Conservation (phyloP, 139 green algal genomes). For the Chlamydomonas incerta region DNA sequence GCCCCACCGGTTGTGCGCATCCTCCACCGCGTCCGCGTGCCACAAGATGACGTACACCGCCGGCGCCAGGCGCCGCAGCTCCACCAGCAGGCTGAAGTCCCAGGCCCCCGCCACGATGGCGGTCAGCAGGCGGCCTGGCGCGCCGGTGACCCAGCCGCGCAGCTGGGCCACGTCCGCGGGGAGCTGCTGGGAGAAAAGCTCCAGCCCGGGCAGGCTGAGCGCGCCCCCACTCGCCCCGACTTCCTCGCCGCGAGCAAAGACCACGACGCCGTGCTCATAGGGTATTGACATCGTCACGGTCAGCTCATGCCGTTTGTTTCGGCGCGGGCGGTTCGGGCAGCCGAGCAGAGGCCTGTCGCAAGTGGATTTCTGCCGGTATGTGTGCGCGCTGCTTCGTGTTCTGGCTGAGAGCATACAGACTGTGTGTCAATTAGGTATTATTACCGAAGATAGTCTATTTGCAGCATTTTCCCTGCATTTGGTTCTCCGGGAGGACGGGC, state of each 20-base stretch:
- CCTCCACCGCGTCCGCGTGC: constrained; percentile 37
- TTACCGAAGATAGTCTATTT: too few species aligned
- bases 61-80: neutral
- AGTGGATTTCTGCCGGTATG: neutral
- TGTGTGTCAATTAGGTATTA: too few species aligned
- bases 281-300: too few species aligned
- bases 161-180: neutral
- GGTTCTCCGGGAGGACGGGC: too few species aligned
- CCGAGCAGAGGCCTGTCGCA: too few species aligned
- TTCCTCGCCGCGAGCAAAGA: neutral
- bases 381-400: too few species aligned
- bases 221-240: neutral
- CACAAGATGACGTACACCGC: constrained; percentile 6
- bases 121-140: neutral
- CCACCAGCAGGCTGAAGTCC: neutral
- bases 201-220: neutral
- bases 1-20: neutral
- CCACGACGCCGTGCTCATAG: too few species aligned
- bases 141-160: neutral
- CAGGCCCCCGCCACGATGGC: neutral
- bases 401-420: too few species aligned
- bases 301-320: too few species aligned
- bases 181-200: neutral
- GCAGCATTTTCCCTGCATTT: too few species aligned
- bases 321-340: too few species aligned